Conservation (phyloP, 192 early-diverging fungal genomes). For the Coemansia sp. region DNA sequence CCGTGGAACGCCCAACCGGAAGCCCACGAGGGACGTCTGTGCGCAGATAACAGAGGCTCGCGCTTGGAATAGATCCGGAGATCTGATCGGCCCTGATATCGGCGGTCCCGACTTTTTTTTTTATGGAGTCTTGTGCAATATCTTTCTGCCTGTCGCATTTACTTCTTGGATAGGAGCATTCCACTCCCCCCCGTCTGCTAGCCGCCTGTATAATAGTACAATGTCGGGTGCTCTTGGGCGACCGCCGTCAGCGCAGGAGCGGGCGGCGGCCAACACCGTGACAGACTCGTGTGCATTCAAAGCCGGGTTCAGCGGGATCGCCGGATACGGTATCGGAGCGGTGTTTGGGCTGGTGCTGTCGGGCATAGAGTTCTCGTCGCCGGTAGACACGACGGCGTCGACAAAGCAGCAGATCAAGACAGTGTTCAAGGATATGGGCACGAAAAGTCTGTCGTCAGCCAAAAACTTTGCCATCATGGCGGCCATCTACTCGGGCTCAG, state of each 20-base stretch:
- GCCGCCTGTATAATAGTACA: too few species aligned
- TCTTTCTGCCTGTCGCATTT: too few species aligned
- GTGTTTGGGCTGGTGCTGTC: slow-evolving; percentile 92
- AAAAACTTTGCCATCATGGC: slow-evolving; percentile 93
- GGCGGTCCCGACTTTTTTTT: too few species aligned
- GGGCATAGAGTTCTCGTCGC: slow-evolving; percentile 78
- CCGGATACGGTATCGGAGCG: slow-evolving; percentile 82
- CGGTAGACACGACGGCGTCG: slow-evolving; percentile 57
- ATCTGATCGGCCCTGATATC: too few species aligned
- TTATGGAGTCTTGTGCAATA: too few species aligned
- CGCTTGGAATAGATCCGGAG: too few species aligned
- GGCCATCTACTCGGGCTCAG: slow-evolving; percentile 85
- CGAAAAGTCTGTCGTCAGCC: slow-evolving; percentile 69
- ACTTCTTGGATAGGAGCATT: too few species aligned
- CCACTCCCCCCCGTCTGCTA: too few species aligned
- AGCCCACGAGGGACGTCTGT: too few species aligned
- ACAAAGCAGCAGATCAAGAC: slow-evolving; percentile 82
- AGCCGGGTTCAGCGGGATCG: slow-evolving; percentile 59
- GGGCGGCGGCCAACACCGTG: slow-evolving; percentile 26
- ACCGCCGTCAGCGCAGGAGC: slow-evolving; percentile 32
- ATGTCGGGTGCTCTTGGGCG: slow-evolving; percentile 42
- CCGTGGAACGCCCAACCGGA: too few species aligned
- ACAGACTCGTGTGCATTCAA: slow-evolving; percentile 76
- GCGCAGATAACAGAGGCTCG: too few species aligned
- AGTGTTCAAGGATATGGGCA: slow-evolving; percentile 86